Base-by-base conservation (phyloP, 1,284 basidiomycete species). In the Chondrostereum purpureum region DNA sequence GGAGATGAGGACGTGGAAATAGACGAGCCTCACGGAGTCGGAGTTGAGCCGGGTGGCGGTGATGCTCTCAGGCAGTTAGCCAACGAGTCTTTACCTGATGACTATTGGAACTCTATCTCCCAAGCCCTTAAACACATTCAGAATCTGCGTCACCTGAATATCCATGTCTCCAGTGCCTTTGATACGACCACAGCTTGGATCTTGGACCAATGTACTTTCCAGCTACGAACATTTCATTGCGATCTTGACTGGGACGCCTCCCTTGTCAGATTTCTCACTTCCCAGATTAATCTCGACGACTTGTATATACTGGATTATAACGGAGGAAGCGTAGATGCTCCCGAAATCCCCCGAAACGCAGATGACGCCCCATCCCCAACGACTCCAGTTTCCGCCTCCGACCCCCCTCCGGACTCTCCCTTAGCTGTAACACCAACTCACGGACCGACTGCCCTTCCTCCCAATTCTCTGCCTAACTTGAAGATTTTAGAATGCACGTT, bases 401-500 rank as follows among this genome's bases (percentile, higher is more conserved):
- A 24, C 10, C 42, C 33, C 13, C 43, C 43, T 8, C 43, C 31
- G 37, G 43, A 21, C 10, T 37, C 43, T 1, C 43, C 34, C 2
- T 20, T 13, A 12, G 13, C 20, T 14, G n/a, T n/a, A n/a, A n/a
- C n/a, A n/a, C 17, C 27, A 10, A 13, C 37, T 34, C 21, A 13
- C 44, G 43, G 5, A 20, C 31, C 27, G 19, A 40, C 23, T 36
- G 43, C 53, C 18, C 55, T 72, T 37, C 54, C 62, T 45, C 43
- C 64, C 24, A 50, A 53, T 11, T 64, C 69, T 23, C 64, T 81
- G 11, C 72, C 75, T 42, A 63, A 63, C 42, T 61, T 82, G 24
- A 64, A 72, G 5, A 69, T 62, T 18, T 57, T 84, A 34, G 78
- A 83, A 60, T 83, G 81, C 59, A 79, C 80, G 2, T 82, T 81